Evolutionary conservation across 2,329 filamentous ascomycete species (phyloP), one percentile per base, ranked within the genome.

Genomic region (Myriosclerotinia curreyana): DNA sequence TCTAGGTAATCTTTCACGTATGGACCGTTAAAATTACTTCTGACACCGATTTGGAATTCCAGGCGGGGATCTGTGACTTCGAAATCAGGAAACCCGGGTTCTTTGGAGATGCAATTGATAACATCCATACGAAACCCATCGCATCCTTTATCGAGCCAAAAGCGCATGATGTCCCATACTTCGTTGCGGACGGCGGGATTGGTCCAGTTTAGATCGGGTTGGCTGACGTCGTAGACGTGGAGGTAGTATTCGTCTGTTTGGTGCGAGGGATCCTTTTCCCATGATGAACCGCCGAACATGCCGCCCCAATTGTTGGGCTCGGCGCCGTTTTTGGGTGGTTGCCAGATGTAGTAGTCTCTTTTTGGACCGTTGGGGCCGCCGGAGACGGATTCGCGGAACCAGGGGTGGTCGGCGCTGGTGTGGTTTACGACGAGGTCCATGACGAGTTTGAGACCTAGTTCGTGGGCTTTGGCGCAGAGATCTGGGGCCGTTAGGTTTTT

Each of bases 131-230:
- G 52, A 7, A 61, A 89, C 1, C 74, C 74, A 69, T 81, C 79
- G 65, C 83, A 80, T 50, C 79, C 84, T 7, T 84, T 83, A 62
- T 91, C 80, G 0, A 92, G 80, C 90, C 90, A 92, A 74, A 91
- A 92, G 0, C 80, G 79, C 81, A 91, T 87, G 6, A 88, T 84
- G 7, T 86, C 79, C 70, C 91, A 88, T 1, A 91, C 86, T 0
- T 86, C 89, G 60, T 85, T 78, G 8, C 88, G 83, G 9, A 88
- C 86, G 2, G 83, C 82, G 0, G 81, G 79, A 56, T 88, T 87
- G 63, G 91, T 87, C 89, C 89, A 92, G 72, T 92, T 92, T 22
- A 93, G 78, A 69, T 93, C 90, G 0, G 90, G 90, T 72, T 92
- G 90, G 55, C 88, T 84, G 0, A 83, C 79, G 0, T 84, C 83